Base-by-base conservation (phyloP, 2,329 filamentous ascomycete genomes). In the Microsporum audouinii region DNA sequence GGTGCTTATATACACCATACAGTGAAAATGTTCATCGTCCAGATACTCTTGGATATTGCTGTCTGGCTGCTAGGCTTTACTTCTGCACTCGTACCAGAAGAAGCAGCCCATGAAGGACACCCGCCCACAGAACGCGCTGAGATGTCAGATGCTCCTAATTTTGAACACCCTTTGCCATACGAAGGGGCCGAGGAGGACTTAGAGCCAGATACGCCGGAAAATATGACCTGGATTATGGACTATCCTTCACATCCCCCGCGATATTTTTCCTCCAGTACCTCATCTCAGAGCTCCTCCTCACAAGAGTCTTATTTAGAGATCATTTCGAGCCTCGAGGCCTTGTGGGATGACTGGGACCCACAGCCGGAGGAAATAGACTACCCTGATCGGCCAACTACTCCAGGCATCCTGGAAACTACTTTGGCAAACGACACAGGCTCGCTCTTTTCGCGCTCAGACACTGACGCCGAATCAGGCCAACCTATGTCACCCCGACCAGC, bases 351-450 rank as follows among this genome's bases (percentile, higher is more conserved):
- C 23, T 55, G 51, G 51, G 14, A 55, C 33, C 51, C 51, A 31
- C 29, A 55, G 2, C 31, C 33, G 14, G 51, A 36, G 31, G 10
- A 12, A 17, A 34, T 36, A 31, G 14, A 31, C 31, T 36, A 31
- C 5, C 51, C 51, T 36, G 51, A 36, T n/a, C 51, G 51, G n/a
- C 51, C 51, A 36, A 55, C 51, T n/a, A 55, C 51, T 34, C 51
- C 51, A 36, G 51, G 51, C 5, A 55, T 55, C 14, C 7, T 55
- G 51, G 51, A 55, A 23, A 55, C 31, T 14, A n/a, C 51, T 17
- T 34, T 55, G 12, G 29, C 31, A 7, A 55, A 55, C 3, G 51
- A 55, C 33, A 38, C 51, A n/a, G 23, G 31, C 31, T n/a, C 14
- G n/a, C 0, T 23, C 31, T 55, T 27, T 27, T 33, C 14, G 14